phyloP scores from a whole-genome alignment of 805 yeast species.

The Dipodascus albidus region DNA sequence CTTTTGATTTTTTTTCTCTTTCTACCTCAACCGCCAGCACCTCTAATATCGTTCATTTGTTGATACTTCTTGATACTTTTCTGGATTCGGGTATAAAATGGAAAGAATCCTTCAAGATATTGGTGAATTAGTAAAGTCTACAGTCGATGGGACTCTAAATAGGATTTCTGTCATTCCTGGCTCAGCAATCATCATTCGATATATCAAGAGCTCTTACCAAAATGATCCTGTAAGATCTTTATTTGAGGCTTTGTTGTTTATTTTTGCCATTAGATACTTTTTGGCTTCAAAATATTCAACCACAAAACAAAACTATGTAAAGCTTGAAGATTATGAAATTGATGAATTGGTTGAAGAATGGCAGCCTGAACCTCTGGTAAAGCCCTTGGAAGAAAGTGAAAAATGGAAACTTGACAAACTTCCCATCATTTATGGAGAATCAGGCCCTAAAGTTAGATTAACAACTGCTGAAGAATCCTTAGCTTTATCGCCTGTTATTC shows the following conservation, averaged over 20 bases:
- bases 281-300: slow-evolving; percentile 63
- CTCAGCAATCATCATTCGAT: slow-evolving; percentile 34
- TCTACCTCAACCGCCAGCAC: not conserved
- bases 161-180: slow-evolving; percentile 26
- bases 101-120: slow-evolving; percentile 15
- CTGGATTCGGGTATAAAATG: slow-evolving; percentile 8
- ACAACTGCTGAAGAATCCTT: slow-evolving; percentile 17
- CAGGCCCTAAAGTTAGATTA: slow-evolving; percentile 26
- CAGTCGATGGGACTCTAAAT: slow-evolving; percentile 4
- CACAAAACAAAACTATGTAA: slow-evolving; percentile 58
- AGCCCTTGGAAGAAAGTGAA: slow-evolving; percentile 39
- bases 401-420: slow-evolving; percentile 50
- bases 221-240: slow-evolving; percentile 88
- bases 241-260: slow-evolving; percentile 61
- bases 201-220: slow-evolving; percentile 77
- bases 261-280: slow-evolving; percentile 82
- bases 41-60: too few relatives aligned
- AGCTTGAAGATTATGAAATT: slow-evolving; percentile 41
- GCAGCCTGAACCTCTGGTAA: slow-evolving; percentile 79
- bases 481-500: not conserved
- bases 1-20: not conserved
- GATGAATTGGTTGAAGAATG: slow-evolving; percentile 82
- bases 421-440: slow-evolving; percentile 52
- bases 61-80: too few relatives aligned
- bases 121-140: slow-evolving; percentile 10